A percentile compares a stretch with the other conserved stretches of the same genome.
Conservation (phyloP, 805 yeast genomes). For the Sungouiozyma intestinalis region DNA sequence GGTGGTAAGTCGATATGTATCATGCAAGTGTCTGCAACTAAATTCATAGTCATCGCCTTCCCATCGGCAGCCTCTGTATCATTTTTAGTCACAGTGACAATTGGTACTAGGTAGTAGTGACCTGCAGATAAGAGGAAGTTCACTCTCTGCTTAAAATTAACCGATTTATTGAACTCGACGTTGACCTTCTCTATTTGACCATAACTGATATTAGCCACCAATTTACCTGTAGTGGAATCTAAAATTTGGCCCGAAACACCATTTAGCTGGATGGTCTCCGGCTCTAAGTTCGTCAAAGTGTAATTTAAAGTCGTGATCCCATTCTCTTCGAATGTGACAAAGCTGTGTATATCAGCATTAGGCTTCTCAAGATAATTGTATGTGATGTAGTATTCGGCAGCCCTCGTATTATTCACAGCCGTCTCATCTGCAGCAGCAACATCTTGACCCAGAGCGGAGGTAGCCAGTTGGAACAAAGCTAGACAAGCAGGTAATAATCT, state of each 20-base stretch:
- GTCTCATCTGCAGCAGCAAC: background rate
- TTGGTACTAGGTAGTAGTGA: slow-evolving; percentile 50
- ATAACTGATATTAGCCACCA: slow-evolving; percentile 52
- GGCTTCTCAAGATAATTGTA: slow-evolving; percentile 41
- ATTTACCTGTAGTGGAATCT: slow-evolving; percentile 42
- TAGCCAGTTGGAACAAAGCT: slow-evolving; percentile 2
- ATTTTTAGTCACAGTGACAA: slow-evolving; percentile 41
- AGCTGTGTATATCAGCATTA: slow-evolving; percentile 29
- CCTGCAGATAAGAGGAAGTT: slow-evolving; percentile 48
- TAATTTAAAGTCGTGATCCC: slow-evolving; percentile 44
- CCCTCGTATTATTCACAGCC: background rate
- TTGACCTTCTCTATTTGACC: slow-evolving; percentile 51
- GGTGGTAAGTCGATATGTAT: slow-evolving; percentile 52
- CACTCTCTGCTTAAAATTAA: slow-evolving; percentile 46
- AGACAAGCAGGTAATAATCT: slow-evolving; percentile 2
- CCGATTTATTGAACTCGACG: slow-evolving; percentile 40
- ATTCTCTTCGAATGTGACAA: slow-evolving; percentile 38
- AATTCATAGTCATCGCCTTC: slow-evolving; percentile 37
- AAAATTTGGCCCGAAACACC: slow-evolving; percentile 63
- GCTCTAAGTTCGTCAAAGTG: slow-evolving; percentile 44
- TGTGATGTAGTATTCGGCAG: slow-evolving; percentile 34
- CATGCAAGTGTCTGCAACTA: slow-evolving; percentile 49
- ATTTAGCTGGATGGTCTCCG: slow-evolving; percentile 39
- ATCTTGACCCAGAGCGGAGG: slow-evolving; percentile 5
- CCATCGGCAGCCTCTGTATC: slow-evolving; percentile 1